Evolutionary conservation across 441 rosid genomes (phyloP).

Genomic region (Erodium texanum): DNA sequence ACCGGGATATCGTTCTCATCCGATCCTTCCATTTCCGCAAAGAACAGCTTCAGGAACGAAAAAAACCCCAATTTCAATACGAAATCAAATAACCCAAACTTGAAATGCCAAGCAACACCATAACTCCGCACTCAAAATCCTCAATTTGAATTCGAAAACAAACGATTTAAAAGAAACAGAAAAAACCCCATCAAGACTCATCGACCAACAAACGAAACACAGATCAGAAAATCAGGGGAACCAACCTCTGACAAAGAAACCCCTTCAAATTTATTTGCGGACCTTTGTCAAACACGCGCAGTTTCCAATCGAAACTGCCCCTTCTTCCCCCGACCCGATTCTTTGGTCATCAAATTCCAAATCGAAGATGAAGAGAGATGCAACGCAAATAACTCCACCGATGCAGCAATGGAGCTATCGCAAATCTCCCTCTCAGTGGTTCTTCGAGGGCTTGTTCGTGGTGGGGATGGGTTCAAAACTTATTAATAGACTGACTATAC

Average conservation of each 20-base stretch:
- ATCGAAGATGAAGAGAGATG: background rate
- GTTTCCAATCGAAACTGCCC: background rate
- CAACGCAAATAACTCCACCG: background rate
- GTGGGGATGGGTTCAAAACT: background rate
- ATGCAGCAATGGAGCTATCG: no score
- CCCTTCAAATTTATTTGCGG: background rate
- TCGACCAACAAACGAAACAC: background rate
- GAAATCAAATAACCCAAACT: slow-evolving; percentile 13
- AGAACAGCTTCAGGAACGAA: slow-evolving; percentile 9
- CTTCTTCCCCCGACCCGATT: background rate
- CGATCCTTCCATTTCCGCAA: slow-evolving; percentile 47
- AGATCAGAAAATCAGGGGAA: background rate
- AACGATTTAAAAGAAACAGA: background rate
- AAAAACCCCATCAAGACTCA: background rate
- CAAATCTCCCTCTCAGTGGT: background rate
- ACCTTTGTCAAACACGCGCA: background rate
- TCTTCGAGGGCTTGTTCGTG: background rate
- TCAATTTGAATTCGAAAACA: background rate
- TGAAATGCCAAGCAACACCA: background rate
- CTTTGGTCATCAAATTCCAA: background rate
- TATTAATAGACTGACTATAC: background rate
- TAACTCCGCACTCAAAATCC: background rate
- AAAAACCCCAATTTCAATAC: slow-evolving; percentile 15
- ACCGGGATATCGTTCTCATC: slow-evolving; percentile 64
- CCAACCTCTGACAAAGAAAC: background rate